phyloP scores from a whole-genome alignment of 2,329 filamentous ascomycete species.

The Aureobasidium sp. region DNA sequence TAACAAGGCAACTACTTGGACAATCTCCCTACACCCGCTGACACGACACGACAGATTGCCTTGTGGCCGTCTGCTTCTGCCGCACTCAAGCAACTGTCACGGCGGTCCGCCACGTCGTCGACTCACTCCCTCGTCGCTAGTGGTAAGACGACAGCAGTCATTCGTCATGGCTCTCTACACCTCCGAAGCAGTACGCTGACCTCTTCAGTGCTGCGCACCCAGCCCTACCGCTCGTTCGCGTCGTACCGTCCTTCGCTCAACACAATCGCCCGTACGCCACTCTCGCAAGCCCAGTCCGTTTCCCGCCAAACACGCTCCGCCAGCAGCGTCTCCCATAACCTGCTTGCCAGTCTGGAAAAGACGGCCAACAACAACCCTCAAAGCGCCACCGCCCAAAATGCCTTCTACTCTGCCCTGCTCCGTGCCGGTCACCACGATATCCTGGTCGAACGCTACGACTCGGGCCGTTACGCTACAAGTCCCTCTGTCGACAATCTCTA shows the following conservation, averaged over 20 bases:
- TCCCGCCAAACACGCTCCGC: conserved; percentile 9
- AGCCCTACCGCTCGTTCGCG: neutral
- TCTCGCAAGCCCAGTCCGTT: conserved; percentile 24
- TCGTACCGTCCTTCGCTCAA: neutral
- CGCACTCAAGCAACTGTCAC: conserved; percentile 3
- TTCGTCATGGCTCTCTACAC: neutral
- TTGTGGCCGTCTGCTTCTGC: conserved; percentile 9
- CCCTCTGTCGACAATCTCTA: conserved; percentile 69
- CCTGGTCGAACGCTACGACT: conserved; percentile 80
- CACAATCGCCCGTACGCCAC: neutral
- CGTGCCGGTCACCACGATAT: conserved; percentile 92
- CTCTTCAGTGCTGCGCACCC: neutral
- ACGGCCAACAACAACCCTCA: conserved; percentile 86
- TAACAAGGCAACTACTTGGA: neutral
- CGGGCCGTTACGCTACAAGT: conserved; percentile 75
- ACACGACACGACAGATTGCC: neutral
- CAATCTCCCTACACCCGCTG: neutral
- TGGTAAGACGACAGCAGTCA: neutral
- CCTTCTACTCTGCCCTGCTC: conserved; percentile 85
- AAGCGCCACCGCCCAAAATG: conserved; percentile 81
- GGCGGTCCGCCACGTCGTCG: neutral
- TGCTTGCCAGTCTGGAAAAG: conserved; percentile 79
- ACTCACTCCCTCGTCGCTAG: neutral
- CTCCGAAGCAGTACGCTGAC: neutral
- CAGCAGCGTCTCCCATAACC: conserved; percentile 40